Evolutionary conservation across 352 stramenopile genomes (phyloP), one percentile per base, ranked within the genome.

Genomic region (Globisporangium mamillatum): DNA sequence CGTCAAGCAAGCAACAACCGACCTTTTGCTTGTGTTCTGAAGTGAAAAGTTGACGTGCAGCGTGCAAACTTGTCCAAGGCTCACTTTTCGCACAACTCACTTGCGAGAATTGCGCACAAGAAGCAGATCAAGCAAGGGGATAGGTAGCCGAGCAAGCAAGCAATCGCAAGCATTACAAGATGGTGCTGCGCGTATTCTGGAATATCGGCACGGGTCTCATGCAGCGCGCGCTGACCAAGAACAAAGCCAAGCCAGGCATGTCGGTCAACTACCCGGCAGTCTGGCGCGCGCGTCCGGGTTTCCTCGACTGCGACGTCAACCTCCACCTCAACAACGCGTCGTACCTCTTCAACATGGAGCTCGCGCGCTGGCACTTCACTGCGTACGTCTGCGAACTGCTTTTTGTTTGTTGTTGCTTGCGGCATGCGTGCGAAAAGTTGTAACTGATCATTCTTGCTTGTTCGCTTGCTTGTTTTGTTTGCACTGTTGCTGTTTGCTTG

Each of bases 301-400:
- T 94, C 22, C 71, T 94, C 20, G 89, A 96, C 72, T 90, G 85
- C 48, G 89, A 95, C 66, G 66, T 95, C 69, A 95, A 95, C 60
- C n/a, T 93, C 55, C 89, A 96, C 65, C 71, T 95, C 7, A 96
- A 96, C 80, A 96, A 96, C 67, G 73, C 89, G 4, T 81, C 82
- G 6, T 95, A 91, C 60, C 69, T 95, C 52, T 95, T 88, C 79
- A 86, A 76, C 68, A 93, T 89, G 77, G 89, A 96, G 71, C 85
- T 96, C 27, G 89, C 89, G 38, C 87, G 89, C 18, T 96, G 89
- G 89, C 83, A 94, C 62, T 83, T 92, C 44, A 82, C 72, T 3
- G 86, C 80, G 87, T 94, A 77, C 64, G 78, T 48, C 20, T 29
- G 4, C 64, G 4, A 12, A 9, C 48, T 25, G 25, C 25, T 64